Evolutionary conservation across 371 early-diverging fungal genomes (phyloP), one percentile per base, ranked within the genome.

Genomic region (Rhizopus sp.): DNA sequence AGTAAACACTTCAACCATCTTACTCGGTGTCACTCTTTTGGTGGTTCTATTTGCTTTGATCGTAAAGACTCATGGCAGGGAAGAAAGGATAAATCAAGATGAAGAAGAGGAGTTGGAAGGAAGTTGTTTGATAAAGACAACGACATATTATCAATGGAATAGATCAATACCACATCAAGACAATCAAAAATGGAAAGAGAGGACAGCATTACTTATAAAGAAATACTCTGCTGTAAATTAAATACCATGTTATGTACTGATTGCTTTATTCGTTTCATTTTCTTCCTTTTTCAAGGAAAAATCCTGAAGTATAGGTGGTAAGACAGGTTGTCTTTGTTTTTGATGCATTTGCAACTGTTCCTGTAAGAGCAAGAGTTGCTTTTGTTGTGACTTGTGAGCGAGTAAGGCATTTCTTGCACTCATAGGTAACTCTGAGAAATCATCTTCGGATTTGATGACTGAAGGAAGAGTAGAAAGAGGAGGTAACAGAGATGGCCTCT

Each of bases 341-440:
- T 77, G 74, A 53, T 74, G 78, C 33, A 66, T 57, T 37, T 78
- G 79, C 39, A 78, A 44, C 44, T 78, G 70, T 55, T 78, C 75
- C 48, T 78, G 78, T 33, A 75, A 53, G 44, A 70, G 56, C 50
- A 75, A 37, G 12, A 78, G 49, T 29, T 75, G 70, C 31, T 72
- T 69, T 52, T 72, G 69, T 45, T 75, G 75, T 29, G 67, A 48
- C 40, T 72, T 78, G 63, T 75, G 75, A 15, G 63, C 71, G 45
- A 64, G 38, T 12, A 75, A 57, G 3, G 73, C 75, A 35, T 67
- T 71, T 34, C 65, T 59, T n/a, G 70, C 68, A 50, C 49, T 53
- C 1, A 40, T 35, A 12, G 57, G 57, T 44, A 60, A 50, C 0
- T 47, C 57, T 15, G 47, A 29, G 15, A 45, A 32, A 7, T 17